A percentile compares a stretch with the other conserved stretches of the same genome.
Evolutionary conservation across 495 filamentous ascomycete species (phyloP).

Genomic region (Penicillium odoratum): DNA sequence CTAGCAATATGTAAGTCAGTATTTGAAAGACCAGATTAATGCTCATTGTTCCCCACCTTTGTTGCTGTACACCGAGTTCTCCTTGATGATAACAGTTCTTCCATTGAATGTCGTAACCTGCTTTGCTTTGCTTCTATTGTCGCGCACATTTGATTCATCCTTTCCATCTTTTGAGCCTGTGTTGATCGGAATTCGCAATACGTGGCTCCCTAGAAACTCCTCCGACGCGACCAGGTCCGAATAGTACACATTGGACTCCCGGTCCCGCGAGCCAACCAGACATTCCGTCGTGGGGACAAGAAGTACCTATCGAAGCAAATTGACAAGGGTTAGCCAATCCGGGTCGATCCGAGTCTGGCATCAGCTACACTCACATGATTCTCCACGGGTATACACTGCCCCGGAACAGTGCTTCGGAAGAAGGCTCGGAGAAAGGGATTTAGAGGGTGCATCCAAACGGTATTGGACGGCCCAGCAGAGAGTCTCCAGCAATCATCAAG

Average conservation of each 20-base stretch:
- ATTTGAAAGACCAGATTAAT: background rate
- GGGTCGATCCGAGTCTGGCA: conserved; percentile 13
- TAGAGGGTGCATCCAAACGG: conserved; percentile 94
- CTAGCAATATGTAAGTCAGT: conserved; percentile 44
- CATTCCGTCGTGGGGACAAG: conserved; percentile 92
- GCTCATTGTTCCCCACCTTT: conserved; percentile 63
- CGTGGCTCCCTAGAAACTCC: conserved; percentile 96
- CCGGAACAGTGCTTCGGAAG: conserved; percentile 90
- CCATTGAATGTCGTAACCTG: conserved; percentile 92
- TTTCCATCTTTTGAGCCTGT: conserved; percentile 56
- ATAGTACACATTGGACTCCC: conserved; percentile 76
- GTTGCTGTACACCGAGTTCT: conserved; percentile 90
- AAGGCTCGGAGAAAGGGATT: conserved; percentile 98
- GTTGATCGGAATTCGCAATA: conserved; percentile 74
- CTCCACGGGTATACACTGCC: conserved; percentile 90
- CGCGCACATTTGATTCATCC: conserved; percentile 75
- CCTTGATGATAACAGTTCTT: conserved; percentile 90
- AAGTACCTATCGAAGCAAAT: conserved; percentile 60
- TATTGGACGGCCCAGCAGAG: conserved; percentile 48
- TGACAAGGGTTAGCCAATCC: conserved; percentile 20
- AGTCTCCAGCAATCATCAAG: conserved; percentile 45
- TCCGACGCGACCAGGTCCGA: conserved; percentile 82
- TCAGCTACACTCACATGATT: conserved; percentile 65
- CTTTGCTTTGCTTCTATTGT: conserved; percentile 89
- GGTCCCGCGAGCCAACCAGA: conserved; percentile 83